Evolutionary conservation across 768 basidiomycete species (phyloP), one percentile per base, ranked within the genome.

Genomic region (Pleurotus cornucopiae): DNA sequence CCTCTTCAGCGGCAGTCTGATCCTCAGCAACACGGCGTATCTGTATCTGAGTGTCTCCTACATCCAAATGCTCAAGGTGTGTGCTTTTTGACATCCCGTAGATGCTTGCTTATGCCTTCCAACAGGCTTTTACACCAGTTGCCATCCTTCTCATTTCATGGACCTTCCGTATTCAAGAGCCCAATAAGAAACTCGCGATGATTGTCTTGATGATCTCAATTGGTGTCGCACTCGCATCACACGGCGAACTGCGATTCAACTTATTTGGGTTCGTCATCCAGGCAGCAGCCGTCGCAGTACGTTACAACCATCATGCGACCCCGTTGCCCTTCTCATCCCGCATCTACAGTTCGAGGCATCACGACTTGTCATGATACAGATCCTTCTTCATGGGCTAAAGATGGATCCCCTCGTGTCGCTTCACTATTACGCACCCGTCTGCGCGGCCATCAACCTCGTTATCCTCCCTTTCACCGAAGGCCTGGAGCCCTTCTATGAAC

Each of bases 381-480:
- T 95, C 52, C 84, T 98, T 40, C 77, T 98, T 0, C 93, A 97
- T 66, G 94, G 94, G 38, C 75, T 97, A 65, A 97, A 97, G 74
- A 98, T 98, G 95, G 94, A 97, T 66, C 96, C 96, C 0, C 82
- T 98, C 5, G 91, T 94, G 18, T 97, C 94, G 5, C 72, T 98
- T 51, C 91, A 98, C 75, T 98, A 96, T 75, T 97, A 94, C 67
- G 94, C 95, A 7, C 94, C 94, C 12, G 91, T 98, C 51, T 98
- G 96, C 69, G 94, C 96, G 0, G 69, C 76, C 58, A 90, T 98
- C 75, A 98, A 97, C 70, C 80, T 93, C 20, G 67, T 82, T 54
- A 76, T 96, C 60, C 71, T 98, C 16, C 94, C 94, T 5, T 91
- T 98, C 75, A 95, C 92, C 0, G 96, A 98, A 69, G 94, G 96